A percentile compares a stretch with the other conserved stretches of the same genome.
Evolutionary conservation across 2,329 filamentous ascomycete species (phyloP).

Genomic region (Rhexocercosporidium sp.): DNA sequence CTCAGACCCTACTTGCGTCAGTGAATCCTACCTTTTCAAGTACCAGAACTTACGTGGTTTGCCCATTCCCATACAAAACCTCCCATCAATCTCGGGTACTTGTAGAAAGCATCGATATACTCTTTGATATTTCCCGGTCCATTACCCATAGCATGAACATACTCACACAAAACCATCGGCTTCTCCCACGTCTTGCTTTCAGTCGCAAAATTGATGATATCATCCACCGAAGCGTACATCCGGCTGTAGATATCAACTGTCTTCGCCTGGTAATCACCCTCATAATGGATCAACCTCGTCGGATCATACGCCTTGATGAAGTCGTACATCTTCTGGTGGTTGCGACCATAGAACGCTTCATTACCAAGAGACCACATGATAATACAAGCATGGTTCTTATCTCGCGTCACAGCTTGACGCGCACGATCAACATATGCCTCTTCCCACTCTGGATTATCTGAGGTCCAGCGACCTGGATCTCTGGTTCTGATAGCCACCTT

Average conservation of each 20-base stretch:
- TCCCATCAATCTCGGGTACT: conserved; percentile 58
- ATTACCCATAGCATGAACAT: conserved; percentile 59
- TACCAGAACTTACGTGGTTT: conserved; percentile 43
- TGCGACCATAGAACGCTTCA: conserved; percentile 61
- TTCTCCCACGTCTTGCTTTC: conserved; percentile 31
- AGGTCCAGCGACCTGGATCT: conserved; percentile 56
- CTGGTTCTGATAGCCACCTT: conserved; percentile 50
- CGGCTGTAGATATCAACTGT: conserved; percentile 59
- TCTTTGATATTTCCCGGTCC: conserved; percentile 62
- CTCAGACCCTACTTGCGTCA: conserved; percentile 43
- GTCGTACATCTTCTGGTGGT: conserved; percentile 60
- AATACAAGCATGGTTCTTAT: conserved; percentile 61
- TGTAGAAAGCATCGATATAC: conserved; percentile 59
- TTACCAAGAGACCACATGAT: conserved; percentile 65
- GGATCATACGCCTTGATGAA: conserved; percentile 56
- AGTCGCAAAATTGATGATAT: conserved; percentile 26
- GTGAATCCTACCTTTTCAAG: not conserved
- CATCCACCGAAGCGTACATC: conserved; percentile 57
- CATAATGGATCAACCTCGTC: conserved; percentile 61
- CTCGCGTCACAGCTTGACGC: conserved; percentile 57
- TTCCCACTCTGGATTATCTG: conserved; percentile 54
- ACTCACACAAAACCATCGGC: conserved; percentile 47
- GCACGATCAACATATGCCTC: conserved; percentile 61
- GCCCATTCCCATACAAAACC: conserved; percentile 56
- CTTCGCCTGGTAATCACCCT: conserved; percentile 56